These are phyloP conservation scores for Rhododendron mucronatum DNA, from an alignment of 148 eudicot species.

Conservation along the genomic window DNA sequence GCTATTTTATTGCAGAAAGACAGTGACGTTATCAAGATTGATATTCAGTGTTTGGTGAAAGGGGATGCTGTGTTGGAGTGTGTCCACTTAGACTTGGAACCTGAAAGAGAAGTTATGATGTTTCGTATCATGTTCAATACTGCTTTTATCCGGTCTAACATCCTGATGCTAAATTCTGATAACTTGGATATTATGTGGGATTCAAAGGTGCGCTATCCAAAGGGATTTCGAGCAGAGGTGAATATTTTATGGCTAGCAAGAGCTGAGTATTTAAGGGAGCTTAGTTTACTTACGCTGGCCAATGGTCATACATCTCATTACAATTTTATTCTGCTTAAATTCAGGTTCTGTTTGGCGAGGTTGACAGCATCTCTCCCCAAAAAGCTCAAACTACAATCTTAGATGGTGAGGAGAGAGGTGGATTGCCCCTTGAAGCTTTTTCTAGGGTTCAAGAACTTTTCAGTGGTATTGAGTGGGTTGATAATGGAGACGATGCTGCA, in stretches of 20 bases:
- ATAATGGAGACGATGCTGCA: slow-evolving; percentile 84
- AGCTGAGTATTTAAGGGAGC: background rate
- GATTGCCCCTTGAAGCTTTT: slow-evolving; percentile 98
- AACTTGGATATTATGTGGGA: slow-evolving; percentile 98
- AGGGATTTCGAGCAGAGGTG: slow-evolving; percentile 97
- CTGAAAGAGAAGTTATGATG: slow-evolving; percentile 99
- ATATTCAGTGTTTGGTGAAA: slow-evolving; percentile 93
- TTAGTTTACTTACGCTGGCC: background rate
- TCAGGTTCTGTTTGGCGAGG: slow-evolving; percentile 93
- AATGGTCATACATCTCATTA: background rate
- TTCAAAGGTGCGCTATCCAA: slow-evolving; percentile 86
- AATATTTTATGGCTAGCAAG: slow-evolving; percentile 3
- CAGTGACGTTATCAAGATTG: slow-evolving; percentile 92
- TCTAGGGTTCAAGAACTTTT: slow-evolving; percentile 95
- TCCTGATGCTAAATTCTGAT: slow-evolving; percentile 78
- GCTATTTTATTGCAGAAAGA: slow-evolving; percentile 63
- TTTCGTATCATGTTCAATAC: slow-evolving; percentile 95
- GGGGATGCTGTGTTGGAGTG: slow-evolving; percentile 98
- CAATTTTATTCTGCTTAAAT: slow-evolving; percentile 16
- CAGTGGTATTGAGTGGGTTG: slow-evolving; percentile 86
- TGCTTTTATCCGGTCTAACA: slow-evolving; percentile 95
- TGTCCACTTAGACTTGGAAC: slow-evolving; percentile 80
- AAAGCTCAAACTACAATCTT: slow-evolving; percentile 66
- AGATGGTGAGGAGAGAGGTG: slow-evolving; percentile 88
- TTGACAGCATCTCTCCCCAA: slow-evolving; percentile 67